Conservation (phyloP, 768 basidiomycete genomes). For the Basidioascus undulatus region DNA sequence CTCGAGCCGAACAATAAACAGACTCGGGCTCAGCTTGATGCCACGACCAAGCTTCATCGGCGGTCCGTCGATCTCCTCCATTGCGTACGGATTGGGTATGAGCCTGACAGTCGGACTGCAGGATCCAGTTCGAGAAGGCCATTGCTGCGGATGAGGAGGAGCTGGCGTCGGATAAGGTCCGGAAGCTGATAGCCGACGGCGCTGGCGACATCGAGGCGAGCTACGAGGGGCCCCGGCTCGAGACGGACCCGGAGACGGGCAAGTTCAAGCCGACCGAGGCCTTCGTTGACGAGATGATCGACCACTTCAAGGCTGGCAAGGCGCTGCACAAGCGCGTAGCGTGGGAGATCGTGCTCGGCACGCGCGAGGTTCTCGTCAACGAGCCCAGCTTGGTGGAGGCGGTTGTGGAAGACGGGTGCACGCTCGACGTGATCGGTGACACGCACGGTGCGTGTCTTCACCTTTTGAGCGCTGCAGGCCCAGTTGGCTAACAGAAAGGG, state of each 20-base stretch:
- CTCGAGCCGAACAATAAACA: slow-evolving; percentile 70
- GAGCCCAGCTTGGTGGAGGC: slow-evolving; percentile 65
- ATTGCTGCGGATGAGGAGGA: slow-evolving; percentile 84
- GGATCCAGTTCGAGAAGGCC: slow-evolving; percentile 80
- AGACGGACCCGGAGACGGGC: slow-evolving; percentile 30
- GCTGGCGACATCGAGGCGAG: slow-evolving; percentile 33
- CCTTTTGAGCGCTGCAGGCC: neutral
- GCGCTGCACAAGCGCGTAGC: slow-evolving; percentile 43
- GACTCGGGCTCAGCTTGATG: slow-evolving; percentile 52
- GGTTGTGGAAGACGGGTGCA: slow-evolving; percentile 45
- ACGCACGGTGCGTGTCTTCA: slow-evolving; percentile 43
- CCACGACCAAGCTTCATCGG: slow-evolving; percentile 74
- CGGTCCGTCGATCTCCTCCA: slow-evolving; percentile 17
- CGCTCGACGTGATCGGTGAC: slow-evolving; percentile 85
- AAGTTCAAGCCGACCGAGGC: slow-evolving; percentile 40
- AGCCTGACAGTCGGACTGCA: neutral
- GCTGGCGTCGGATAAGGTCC: slow-evolving; percentile 46
- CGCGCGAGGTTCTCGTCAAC: slow-evolving; percentile 43
- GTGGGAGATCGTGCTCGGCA: slow-evolving; percentile 87
- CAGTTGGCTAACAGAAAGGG: neutral
- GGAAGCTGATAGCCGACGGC: slow-evolving; percentile 9
- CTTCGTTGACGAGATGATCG: slow-evolving; percentile 66
- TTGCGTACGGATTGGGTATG: neutral
- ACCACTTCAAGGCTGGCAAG: slow-evolving; percentile 87
- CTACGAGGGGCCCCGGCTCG: slow-evolving; percentile 55